Percentiles rank a stretch among this genome's conserved stretches.
Conservation (phyloP, 2,329 filamentous ascomycete species). For the Exophiala aquamarina region DNA sequence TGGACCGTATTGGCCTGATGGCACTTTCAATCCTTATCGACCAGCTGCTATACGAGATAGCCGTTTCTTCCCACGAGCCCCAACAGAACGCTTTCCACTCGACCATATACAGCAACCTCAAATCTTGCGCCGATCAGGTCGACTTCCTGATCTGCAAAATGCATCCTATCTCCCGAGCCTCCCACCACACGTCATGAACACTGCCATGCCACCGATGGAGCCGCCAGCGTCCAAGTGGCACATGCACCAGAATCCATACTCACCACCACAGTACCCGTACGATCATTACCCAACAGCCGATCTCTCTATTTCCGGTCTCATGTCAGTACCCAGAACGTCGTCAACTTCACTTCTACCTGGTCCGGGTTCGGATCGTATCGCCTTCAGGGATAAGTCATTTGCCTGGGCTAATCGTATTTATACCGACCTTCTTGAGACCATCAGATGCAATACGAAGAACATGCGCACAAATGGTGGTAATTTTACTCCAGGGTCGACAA, state of each 20-base stretch:
- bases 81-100: slow-evolving; percentile 21
- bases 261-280: slow-evolving; percentile 8
- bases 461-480: slow-evolving; percentile 38
- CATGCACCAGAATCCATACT: slow-evolving; percentile 9
- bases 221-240: slow-evolving; percentile 17
- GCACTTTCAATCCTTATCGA: slow-evolving; percentile 60
- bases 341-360: slow-evolving; percentile 18
- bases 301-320: slow-evolving; percentile 7
- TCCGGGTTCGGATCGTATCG: slow-evolving; percentile 23
- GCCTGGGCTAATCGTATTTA: slow-evolving; percentile 72
- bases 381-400: slow-evolving; percentile 68
- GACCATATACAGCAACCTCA: slow-evolving; percentile 18
- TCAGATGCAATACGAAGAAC: slow-evolving; percentile 51
- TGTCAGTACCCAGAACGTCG: slow-evolving; percentile 8
- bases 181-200: slow-evolving; percentile 8
- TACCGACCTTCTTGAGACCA: slow-evolving; percentile 65
- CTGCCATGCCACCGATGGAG: slow-evolving; percentile 7
- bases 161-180: slow-evolving; percentile 7
- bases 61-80: slow-evolving; percentile 37
- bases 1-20: slow-evolving; percentile 65
- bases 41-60: slow-evolving; percentile 58
- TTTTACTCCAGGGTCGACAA: slow-evolving; percentile 40
- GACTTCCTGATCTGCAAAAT: slow-evolving; percentile 7
- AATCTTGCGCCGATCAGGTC: slow-evolving; percentile 8
- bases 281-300: slow-evolving; percentile 10